Base-by-base conservation (phyloP, 345 rosid species). In the Sonneratia alba region DNA sequence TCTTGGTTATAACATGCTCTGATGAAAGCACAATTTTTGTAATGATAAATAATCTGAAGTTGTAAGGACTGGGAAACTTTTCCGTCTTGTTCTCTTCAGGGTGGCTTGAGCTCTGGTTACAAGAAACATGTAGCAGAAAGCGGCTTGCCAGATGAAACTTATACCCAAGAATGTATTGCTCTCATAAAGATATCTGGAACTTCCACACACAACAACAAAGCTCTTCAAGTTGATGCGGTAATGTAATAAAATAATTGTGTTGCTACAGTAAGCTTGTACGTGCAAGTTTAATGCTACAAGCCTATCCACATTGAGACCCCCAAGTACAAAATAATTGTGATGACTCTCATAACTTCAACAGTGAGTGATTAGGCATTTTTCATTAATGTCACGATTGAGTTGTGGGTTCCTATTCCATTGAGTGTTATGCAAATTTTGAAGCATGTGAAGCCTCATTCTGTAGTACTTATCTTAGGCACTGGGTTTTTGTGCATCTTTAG, bases 81-180 rank as follows among this genome's bases (percentile, higher is more conserved):
- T 63, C 61, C 43, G 40, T 24, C 40, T 72, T 27, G 15, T 59
- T 69, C 67, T 64, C 55, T 36, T 32, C 79, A 96, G 99, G 99
- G 99, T 71, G 99, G 99, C 75, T 80, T 89, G 79, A 88, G 97
- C 87, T 84, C 93, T 72, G 91, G 98, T 69, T 96, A 88, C 88
- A 92, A 92, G 80, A 88, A 82, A 21, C 75, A 69, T 18, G 42
- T 91, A 76, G 83, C 84, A 67, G 97, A 91, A 68, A 87, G 83
- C 82, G 90, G 83, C 74, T 78, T 80, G 74, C 32, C 80, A 0
- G 98, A 88, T 77, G 97, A 88, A 78, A 85, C 97, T 67, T 96
- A 86, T 76, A 79, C 86, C 6, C 70, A 81, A 40, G 98, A 96
- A 69, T 74, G 82, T 72, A 82, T 92, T 70, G 94, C 96, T 68